Evolutionary conservation across 208 protist genomes (phyloP), one percentile per base, ranked within the genome.

Genomic region (Willaertia magna): DNA sequence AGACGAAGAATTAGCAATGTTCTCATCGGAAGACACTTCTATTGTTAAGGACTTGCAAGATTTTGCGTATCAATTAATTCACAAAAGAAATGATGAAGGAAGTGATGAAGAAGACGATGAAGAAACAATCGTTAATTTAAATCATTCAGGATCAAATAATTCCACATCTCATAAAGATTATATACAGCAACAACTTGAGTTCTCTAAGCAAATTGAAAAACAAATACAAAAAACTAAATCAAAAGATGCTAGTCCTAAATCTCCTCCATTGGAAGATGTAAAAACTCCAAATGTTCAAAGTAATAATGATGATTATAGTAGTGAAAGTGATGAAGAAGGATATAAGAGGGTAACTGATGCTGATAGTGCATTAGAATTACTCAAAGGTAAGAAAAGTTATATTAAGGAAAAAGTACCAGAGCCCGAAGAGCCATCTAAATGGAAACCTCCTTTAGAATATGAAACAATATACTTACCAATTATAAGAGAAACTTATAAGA

Each of bases 401-500:
- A 67, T 67, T 67, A 26, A 67, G 34, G 55, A 67, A 34, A 26
- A 34, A 67, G 7, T 20, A n/a, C 51, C 55, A 26, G 55, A 67
- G 34, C 9, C 34, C 34, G 22, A 34, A 67, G 55, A 67, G 6
- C 0, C 9, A 76, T 18, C 67, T 4, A 40, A 44, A 76, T 44
- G 67, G 39, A 76, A 34, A 43, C 67, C 85, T 0, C 86, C 91
- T 86, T 75, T 91, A 40, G 90, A 92, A 83, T 93, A 95, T 90
- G 95, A 93, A 47, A 95, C 92, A 4, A 96, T 97, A 85, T 89
- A 95, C 82, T 92, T 97, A 67, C 92, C 91, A 84, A 89, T 97
- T 34, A 95, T 97, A 85, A 95, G 95, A 92, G 93, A 96, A 85
- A 93, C 92, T 26, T 87, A 92, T 88, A 95, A 96, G 88, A 97